phyloP scores from a whole-genome alignment of 1,284 basidiomycete species.

The Thecaphora frezii region DNA sequence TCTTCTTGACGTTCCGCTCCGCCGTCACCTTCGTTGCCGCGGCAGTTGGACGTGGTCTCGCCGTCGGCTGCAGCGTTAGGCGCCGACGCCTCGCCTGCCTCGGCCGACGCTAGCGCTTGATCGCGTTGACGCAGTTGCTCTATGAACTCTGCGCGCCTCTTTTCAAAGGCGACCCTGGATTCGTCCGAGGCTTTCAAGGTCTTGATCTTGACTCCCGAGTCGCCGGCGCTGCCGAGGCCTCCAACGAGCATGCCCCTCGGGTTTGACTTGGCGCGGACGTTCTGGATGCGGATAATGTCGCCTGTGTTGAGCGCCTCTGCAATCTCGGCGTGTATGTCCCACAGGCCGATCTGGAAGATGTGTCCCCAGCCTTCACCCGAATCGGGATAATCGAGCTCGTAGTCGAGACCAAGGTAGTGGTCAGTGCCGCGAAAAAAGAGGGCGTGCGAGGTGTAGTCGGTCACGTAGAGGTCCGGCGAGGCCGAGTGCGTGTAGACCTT shows the following conservation, averaged over 20 bases:
- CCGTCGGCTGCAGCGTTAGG: too few relatives aligned
- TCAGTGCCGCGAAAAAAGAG: slow-evolving; percentile 40
- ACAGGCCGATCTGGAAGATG: slow-evolving; percentile 47
- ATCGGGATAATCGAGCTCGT: not conserved
- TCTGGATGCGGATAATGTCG: slow-evolving; percentile 43
- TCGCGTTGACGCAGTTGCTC: not conserved
- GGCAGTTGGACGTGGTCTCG: too few relatives aligned
- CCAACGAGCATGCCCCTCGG: slow-evolving; percentile 35
- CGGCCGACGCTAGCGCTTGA: not conserved
- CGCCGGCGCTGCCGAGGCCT: slow-evolving; percentile 32
- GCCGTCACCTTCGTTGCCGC: too few relatives aligned
- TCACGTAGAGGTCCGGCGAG: slow-evolving; percentile 46
- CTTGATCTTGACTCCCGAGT: slow-evolving; percentile 36
- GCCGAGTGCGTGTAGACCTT: slow-evolving; percentile 36
- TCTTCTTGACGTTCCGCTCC: too few relatives aligned
- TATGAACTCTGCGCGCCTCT: slow-evolving; percentile 14
- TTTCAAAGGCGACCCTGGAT: slow-evolving; percentile 18
- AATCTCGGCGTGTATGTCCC: slow-evolving; percentile 40
- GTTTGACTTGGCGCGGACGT: slow-evolving; percentile 37
- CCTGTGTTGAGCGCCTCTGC: slow-evolving; percentile 34
- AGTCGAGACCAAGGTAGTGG: slow-evolving; percentile 17
- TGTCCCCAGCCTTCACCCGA: slow-evolving; percentile 27
- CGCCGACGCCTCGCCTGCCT: too few relatives aligned
- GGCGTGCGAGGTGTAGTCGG: slow-evolving; percentile 46
- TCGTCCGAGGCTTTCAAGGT: slow-evolving; percentile 25